A percentile compares a stretch with the other conserved stretches of the same genome.
Evolutionary conservation across 164 flowering plant genomes (phyloP).

Genomic region (Litsea cubeba): DNA sequence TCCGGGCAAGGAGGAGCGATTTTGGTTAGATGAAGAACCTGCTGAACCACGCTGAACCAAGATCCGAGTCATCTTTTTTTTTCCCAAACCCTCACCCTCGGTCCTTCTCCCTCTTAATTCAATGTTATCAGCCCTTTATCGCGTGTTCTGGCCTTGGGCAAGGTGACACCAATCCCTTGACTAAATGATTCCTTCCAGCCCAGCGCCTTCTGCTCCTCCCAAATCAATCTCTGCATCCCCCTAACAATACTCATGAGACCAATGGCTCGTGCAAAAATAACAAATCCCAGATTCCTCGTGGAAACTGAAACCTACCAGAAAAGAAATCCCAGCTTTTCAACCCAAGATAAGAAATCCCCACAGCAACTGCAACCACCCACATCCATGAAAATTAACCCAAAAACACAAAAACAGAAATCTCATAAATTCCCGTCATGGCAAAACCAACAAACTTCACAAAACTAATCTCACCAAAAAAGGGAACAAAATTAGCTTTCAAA

Average conservation of each 20-base stretch:
- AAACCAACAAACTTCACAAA: not conserved
- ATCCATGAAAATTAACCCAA: not conserved
- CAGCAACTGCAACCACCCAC: slow-evolving; percentile 4
- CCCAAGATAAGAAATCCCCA: not conserved
- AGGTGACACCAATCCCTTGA: slow-evolving; percentile 65
- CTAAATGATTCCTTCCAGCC: slow-evolving; percentile 57
- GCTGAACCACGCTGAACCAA: slow-evolving; percentile 80
- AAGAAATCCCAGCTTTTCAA: slow-evolving; percentile 6
- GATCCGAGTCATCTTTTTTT: slow-evolving; percentile 66
- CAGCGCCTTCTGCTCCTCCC: slow-evolving; percentile 42
- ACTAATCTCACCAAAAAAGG: not conserved
- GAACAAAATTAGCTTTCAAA: not conserved
- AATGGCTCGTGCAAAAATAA: slow-evolving; percentile 37
- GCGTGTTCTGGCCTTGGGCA: slow-evolving; percentile 83
- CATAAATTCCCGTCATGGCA: slow-evolving; percentile 2
- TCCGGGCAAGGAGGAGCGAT: slow-evolving; percentile 42
- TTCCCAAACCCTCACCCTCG: slow-evolving; percentile 3
- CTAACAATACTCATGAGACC: slow-evolving; percentile 95
- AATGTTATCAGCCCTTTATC: slow-evolving; percentile 43
- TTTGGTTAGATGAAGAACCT: slow-evolving; percentile 63
- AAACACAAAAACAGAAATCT: not conserved
- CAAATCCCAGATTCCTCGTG: slow-evolving; percentile 28
- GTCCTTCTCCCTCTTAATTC: slow-evolving; percentile 24
- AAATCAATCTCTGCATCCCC: slow-evolving; percentile 93
- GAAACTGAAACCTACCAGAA: slow-evolving; percentile 27